Evolutionary conservation across 179 eudicot species (phyloP).

Genomic region (Sideroxylon spinosum): DNA sequence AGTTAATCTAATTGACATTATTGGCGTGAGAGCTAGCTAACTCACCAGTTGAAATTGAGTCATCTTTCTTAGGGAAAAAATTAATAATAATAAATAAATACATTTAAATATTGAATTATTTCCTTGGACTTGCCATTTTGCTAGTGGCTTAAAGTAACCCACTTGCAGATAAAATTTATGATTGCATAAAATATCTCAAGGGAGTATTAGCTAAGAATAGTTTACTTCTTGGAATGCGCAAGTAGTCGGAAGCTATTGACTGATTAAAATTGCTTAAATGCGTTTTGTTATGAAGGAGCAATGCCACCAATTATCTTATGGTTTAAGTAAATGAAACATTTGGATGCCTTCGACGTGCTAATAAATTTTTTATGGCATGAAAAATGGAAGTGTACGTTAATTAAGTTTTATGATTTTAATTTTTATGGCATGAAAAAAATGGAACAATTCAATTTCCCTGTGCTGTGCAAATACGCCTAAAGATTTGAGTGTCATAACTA

Average conservation of each 20-base stretch:
- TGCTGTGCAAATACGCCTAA: neutral
- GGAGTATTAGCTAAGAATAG: neutral
- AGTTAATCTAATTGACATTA: neutral
- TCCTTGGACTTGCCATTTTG: neutral
- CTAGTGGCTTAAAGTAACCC: neutral
- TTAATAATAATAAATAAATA: neutral
- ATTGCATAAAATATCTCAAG: neutral
- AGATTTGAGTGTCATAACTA: neutral
- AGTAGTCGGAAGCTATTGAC: neutral
- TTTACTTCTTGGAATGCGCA: neutral
- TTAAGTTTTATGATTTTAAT: too few species aligned
- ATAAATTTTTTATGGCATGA: neutral
- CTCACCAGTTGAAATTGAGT: neutral
- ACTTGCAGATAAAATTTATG: neutral
- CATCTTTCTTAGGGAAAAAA: neutral
- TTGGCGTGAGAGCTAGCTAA: neutral
- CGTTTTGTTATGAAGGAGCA: neutral
- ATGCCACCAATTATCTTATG: neutral
- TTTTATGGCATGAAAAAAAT: conserved; percentile 2
- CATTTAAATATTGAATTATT: neutral
- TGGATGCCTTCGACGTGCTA: neutral
- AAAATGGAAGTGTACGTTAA: neutral
- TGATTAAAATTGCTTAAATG: neutral
- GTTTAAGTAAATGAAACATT: neutral
- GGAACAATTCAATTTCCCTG: neutral